Base-by-base conservation (phyloP, 2,329 filamentous ascomycete species). In the Cladosporium phlei region DNA sequence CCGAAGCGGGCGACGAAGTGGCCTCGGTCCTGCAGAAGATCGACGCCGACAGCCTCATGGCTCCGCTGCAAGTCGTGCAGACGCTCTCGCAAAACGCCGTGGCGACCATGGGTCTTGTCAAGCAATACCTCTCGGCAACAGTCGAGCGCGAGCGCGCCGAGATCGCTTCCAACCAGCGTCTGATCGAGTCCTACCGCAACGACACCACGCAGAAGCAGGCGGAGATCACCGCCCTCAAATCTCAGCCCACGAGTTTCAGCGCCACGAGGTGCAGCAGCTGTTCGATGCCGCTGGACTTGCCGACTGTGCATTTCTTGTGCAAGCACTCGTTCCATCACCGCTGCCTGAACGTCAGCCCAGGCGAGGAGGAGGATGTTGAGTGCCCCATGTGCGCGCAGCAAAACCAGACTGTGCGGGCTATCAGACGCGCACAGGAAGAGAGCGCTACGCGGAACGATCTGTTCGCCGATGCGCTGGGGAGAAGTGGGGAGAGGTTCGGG, bases 61-160 rank as follows among this genome's bases (percentile, higher is more conserved):
- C 93, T 0, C 93, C 93, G 1, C 73, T 98, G 3, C 93, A 98
- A 65, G 93, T 98, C 24, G 93, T 98, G 12, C 91, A 98, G 66
- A 93, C 90, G 0, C 78, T 98, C 11, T 83, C 79, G 51, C 77
- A 78, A 43, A 86, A 85, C 55, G 79, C 83, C 5, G 88, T 96
- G 2, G 91, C 94, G 1, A 97, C 89, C 0, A 96, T 98, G 87
- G 93, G 91, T 40, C 89, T 97, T 78, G 85, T 98, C 52, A 97
- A 96, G 68, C 82, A 83, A 5, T 98, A 98, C 66, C 80, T 98
- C 2, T 81, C 86, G 53, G 82, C 86, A 39, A 95, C 90, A 7
- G 95, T 98, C 53, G 83, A 88, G 56, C 82, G 88, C 40, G 93
- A 98, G 68, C 80, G 88, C 20, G 83, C 82, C 50, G 90, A 96